Percentiles rank a stretch among this genome's conserved stretches.
Conservation (phyloP, 352 stramenopile species). For the Globisporangium nunn region DNA sequence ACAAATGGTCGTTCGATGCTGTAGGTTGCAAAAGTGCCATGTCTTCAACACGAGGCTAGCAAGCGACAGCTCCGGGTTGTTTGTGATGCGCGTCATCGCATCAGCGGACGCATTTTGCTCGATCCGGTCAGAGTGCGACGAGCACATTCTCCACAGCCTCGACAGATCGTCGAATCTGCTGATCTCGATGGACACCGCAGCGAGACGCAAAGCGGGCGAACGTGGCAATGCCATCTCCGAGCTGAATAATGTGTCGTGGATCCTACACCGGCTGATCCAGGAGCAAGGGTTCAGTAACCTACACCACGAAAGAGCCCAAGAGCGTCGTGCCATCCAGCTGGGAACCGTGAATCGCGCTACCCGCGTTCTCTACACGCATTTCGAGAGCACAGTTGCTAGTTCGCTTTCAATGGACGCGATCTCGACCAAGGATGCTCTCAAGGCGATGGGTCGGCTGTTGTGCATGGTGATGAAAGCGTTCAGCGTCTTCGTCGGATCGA, state of each 20-base stretch:
- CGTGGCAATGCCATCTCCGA: not conserved
- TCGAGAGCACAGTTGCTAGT: not conserved
- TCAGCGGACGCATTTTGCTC: slow-evolving; percentile 10
- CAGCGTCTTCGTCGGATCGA: not conserved
- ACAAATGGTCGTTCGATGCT: not conserved
- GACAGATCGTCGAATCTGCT: slow-evolving; percentile 8
- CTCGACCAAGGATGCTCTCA: not conserved
- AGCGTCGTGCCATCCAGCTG: not conserved
- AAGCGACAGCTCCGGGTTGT: slow-evolving; percentile 5
- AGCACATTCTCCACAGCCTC: slow-evolving; percentile 3
- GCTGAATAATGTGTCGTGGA: slow-evolving; percentile 9
- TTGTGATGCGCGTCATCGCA: slow-evolving; percentile 9
- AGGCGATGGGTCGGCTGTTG: slow-evolving; percentile 8
- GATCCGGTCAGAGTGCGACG: not conserved
- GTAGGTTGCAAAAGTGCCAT: slow-evolving; percentile 8
- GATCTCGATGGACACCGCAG: not conserved
- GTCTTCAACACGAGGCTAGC: slow-evolving; percentile 2
- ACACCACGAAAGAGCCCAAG: not conserved
- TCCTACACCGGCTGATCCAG: slow-evolving; percentile 12
- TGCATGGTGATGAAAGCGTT: slow-evolving; percentile 9
- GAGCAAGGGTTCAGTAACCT: slow-evolving; percentile 2
- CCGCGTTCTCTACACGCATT: slow-evolving; percentile 8
- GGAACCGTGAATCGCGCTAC: not conserved
- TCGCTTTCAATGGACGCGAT: not conserved
- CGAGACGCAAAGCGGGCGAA: not conserved